phyloP scores from a whole-genome alignment of 352 stramenopile species.

The Pythium oligandrum region DNA sequence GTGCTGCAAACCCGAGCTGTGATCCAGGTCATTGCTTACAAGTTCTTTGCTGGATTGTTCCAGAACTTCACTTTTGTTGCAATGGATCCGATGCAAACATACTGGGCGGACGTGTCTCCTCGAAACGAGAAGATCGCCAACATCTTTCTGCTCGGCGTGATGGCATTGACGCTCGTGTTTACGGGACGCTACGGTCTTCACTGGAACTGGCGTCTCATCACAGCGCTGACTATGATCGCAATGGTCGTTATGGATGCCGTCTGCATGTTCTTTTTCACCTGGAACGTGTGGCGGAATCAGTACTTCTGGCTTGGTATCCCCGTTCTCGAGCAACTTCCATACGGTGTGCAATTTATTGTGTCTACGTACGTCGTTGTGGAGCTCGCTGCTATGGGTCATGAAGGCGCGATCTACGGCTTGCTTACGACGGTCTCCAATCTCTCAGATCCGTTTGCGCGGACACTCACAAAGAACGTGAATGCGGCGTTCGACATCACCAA shows the following conservation, averaged over 20 bases:
- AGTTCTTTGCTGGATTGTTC: slow-evolving; percentile 24
- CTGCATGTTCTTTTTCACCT: slow-evolving; percentile 27
- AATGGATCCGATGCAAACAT: slow-evolving; percentile 19
- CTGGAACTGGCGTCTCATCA: slow-evolving; percentile 27
- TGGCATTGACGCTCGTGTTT: slow-evolving; percentile 16
- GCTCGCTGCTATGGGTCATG: slow-evolving; percentile 25
- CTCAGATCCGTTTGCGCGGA: slow-evolving; percentile 20
- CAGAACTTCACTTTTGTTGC: slow-evolving; percentile 25
- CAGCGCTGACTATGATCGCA: slow-evolving; percentile 23
- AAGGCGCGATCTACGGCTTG: slow-evolving; percentile 30
- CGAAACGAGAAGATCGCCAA: slow-evolving; percentile 19
- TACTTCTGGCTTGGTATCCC: slow-evolving; percentile 32
- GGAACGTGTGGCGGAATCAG: slow-evolving; percentile 27
- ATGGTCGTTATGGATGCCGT: slow-evolving; percentile 22
- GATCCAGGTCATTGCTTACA: slow-evolving; percentile 28
- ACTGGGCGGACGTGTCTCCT: slow-evolving; percentile 27
- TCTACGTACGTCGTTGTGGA: slow-evolving; percentile 30
- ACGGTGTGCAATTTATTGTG: slow-evolving; percentile 26
- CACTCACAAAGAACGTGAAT: slow-evolving; percentile 29
- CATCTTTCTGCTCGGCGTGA: slow-evolving; percentile 19
- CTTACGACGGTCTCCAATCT: slow-evolving; percentile 31
- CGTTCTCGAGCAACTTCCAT: slow-evolving; percentile 24
- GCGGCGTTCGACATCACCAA: slow-evolving; percentile 21
- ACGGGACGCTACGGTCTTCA: slow-evolving; percentile 21
- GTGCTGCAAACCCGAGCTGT: slow-evolving; percentile 24